These are phyloP conservation scores for Claviceps fusiformis DNA, from an alignment of 2,329 filamentous ascomycete species.

Conservation along the genomic window DNA sequence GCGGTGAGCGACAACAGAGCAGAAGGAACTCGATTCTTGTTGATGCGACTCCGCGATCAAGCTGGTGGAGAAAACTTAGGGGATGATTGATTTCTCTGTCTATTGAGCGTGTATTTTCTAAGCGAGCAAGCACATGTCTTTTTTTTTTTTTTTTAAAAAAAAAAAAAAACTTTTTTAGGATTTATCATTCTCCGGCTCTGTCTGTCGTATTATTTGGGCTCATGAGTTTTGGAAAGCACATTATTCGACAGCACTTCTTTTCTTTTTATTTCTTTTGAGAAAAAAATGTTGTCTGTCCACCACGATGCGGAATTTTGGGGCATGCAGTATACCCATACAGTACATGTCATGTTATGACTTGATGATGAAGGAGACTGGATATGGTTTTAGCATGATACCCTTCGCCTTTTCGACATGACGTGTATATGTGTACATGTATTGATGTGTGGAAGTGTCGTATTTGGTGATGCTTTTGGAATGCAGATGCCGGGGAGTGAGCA, in stretches of 20 bases:
- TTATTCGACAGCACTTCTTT: neutral
- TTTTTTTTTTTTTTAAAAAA: neutral
- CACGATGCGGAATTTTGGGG: neutral
- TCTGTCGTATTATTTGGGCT: neutral
- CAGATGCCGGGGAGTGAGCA: no score
- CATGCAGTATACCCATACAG: no score
- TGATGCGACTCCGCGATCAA: conserved; percentile 37
- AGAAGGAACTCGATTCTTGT: conserved; percentile 28
- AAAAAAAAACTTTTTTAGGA: no score
- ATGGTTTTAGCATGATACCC: conserved; percentile 1
- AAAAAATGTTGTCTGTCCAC: neutral
- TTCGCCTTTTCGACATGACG: neutral
- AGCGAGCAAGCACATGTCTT: neutral
- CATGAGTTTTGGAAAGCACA: neutral
- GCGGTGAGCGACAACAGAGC: conserved; percentile 29
- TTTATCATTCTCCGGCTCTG: no score
- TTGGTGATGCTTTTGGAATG: no score
- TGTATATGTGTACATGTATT: no score
- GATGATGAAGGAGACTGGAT: neutral
- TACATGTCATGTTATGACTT: neutral
- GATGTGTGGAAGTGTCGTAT: no score
- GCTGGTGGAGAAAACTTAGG: conserved; percentile 47
- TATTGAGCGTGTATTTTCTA: neutral
- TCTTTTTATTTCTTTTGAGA: neutral
- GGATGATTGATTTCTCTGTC: conserved; percentile 15